Percentiles rank a stretch among this genome's conserved stretches.
These are phyloP conservation scores for Mucor indicus DNA, from an alignment of 371 early-diverging fungal species.

Conservation along the genomic window DNA sequence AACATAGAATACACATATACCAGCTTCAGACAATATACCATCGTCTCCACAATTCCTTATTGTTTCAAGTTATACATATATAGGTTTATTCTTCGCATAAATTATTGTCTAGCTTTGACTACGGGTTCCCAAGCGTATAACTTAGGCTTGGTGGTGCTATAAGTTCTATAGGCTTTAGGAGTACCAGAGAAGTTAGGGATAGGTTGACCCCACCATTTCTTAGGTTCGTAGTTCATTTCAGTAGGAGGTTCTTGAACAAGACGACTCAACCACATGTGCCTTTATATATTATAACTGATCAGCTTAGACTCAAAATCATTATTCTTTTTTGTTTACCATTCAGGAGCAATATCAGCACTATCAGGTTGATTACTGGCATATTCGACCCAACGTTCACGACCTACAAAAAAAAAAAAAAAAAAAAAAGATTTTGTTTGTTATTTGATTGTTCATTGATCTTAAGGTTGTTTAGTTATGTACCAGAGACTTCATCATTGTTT, in stretches of 20 bases:
- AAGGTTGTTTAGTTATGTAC: conserved; percentile 25
- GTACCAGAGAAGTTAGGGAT: conserved; percentile 73
- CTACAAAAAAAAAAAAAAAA: conserved; percentile 23
- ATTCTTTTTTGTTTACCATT: conserved; percentile 64
- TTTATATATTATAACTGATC: conserved; percentile 13
- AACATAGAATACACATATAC: too few species aligned
- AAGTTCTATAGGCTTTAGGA: conserved; percentile 73
- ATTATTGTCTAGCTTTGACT: conserved; percentile 49
- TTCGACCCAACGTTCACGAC: conserved; percentile 92
- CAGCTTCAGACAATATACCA: too few species aligned
- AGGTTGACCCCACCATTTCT: conserved; percentile 52
- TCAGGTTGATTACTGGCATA: conserved; percentile 77
- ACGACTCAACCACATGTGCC: conserved; percentile 92
- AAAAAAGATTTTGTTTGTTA: not conserved
- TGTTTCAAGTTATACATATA: too few species aligned
- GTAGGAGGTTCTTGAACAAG: conserved; percentile 84
- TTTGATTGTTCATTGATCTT: not conserved
- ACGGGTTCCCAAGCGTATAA: conserved; percentile 76
- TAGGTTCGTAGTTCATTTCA: conserved; percentile 34
- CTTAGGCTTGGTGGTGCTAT: conserved; percentile 86
- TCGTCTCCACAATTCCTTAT: too few species aligned
- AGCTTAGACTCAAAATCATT: not conserved
- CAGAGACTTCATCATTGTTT: conserved; percentile 82
- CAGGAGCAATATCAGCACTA: conserved; percentile 82
- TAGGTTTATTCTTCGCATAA: not conserved